Evolutionary conservation across 2,329 filamentous ascomycete genomes (phyloP).

Genomic region (Pseudomassariella vexata): DNA sequence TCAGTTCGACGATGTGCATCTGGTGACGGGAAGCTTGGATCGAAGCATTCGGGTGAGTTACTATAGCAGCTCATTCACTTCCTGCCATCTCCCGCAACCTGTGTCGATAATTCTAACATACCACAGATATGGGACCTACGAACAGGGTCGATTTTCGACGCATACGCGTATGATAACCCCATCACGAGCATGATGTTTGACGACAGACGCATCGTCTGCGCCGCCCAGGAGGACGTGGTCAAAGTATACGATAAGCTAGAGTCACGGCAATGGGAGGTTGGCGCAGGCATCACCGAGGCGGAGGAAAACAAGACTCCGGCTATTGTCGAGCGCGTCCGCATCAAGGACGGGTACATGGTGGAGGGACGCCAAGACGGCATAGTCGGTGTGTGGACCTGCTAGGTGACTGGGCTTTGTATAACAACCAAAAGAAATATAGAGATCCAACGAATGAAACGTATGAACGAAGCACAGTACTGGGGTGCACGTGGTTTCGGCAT

Average conservation of each 20-base stretch:
- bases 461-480: too few species aligned
- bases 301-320: slow-evolving; percentile 60
- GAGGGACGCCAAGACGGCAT: slow-evolving; percentile 85
- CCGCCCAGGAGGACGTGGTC: slow-evolving; percentile 86
- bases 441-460: not conserved
- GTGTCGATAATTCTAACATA: slow-evolving; percentile 17
- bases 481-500: too few species aligned
- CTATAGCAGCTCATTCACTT: too few species aligned
- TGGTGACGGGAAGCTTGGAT: slow-evolving; percentile 90
- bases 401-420: slow-evolving; percentile 6
- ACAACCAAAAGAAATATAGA: too few species aligned
- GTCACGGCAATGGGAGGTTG: slow-evolving; percentile 93
- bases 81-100: not conserved
- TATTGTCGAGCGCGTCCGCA: slow-evolving; percentile 77
- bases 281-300: slow-evolving; percentile 68
- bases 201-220: slow-evolving; percentile 77
- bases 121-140: slow-evolving; percentile 94
- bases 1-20: slow-evolving; percentile 92
- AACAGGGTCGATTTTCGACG: slow-evolving; percentile 90
- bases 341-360: slow-evolving; percentile 90
- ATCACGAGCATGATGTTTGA: slow-evolving; percentile 99
- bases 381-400: slow-evolving; percentile 72
- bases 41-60: slow-evolving; percentile 81
- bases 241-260: slow-evolving; percentile 99
- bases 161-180: slow-evolving; percentile 88